These are phyloP conservation scores for Penicillium longicatenatum DNA, from an alignment of 495 filamentous ascomycete species.

Conservation along the genomic window DNA sequence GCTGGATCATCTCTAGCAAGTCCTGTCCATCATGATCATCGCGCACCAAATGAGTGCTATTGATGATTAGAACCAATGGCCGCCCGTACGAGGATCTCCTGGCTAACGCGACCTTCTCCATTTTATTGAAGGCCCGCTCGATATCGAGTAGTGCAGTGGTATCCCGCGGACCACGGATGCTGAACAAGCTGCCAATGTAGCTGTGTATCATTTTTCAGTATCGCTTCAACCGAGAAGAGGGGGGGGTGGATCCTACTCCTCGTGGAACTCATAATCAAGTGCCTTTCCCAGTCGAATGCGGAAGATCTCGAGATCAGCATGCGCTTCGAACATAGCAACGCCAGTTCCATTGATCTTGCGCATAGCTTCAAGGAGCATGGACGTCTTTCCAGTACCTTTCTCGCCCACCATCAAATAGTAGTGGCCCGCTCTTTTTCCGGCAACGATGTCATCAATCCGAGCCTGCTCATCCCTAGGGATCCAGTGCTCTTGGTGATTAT, in stretches of 20 bases:
- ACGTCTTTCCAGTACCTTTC: conserved; percentile 94
- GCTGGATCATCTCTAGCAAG: conserved; percentile 91
- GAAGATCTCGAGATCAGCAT: conserved; percentile 93
- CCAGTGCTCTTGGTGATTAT: conserved; percentile 71
- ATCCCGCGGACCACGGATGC: conserved; percentile 88
- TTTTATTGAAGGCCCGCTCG: conserved; percentile 93
- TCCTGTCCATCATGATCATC: conserved; percentile 91
- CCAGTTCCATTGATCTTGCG: conserved; percentile 83
- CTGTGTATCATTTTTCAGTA: conserved; percentile 52
- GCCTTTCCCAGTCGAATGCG: conserved; percentile 89
- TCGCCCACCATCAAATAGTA: conserved; percentile 95
- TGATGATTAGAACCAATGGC: conserved; percentile 86
- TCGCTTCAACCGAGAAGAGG: neutral
- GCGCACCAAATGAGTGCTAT: conserved; percentile 83
- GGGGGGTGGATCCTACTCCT: conserved; percentile 43
- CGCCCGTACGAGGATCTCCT: conserved; percentile 57
- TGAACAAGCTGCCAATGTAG: conserved; percentile 94
- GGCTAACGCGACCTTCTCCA: conserved; percentile 87
- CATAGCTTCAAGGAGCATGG: conserved; percentile 95
- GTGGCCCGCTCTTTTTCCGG: conserved; percentile 67
- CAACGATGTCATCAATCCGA: conserved; percentile 75
- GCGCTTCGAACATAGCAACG: conserved; percentile 91
- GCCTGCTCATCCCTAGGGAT: conserved; percentile 77
- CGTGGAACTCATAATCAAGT: conserved; percentile 89
- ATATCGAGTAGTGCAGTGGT: conserved; percentile 90